Evolutionary conservation across 495 filamentous ascomycete genomes (phyloP).

Genomic region (Jackrogersella multiformis): DNA sequence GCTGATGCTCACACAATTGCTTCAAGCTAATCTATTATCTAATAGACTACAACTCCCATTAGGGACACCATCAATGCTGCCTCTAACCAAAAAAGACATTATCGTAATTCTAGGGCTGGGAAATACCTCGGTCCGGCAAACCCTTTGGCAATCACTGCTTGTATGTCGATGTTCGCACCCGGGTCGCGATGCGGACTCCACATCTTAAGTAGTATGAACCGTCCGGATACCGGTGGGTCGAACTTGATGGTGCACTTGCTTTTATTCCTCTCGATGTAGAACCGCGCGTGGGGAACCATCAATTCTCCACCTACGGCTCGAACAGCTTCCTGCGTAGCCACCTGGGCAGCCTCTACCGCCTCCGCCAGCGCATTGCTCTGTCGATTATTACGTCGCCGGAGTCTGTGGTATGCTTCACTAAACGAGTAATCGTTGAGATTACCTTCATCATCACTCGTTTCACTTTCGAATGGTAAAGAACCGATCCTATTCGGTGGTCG

Average conservation of each 20-base stretch:
- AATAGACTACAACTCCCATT: slow-evolving; percentile 9
- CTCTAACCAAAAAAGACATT: slow-evolving; percentile 29
- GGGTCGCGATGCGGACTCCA: slow-evolving; percentile 74
- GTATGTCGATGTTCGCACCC: slow-evolving; percentile 80
- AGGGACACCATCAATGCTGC: neutral
- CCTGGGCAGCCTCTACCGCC: slow-evolving; percentile 61
- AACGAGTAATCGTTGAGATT: slow-evolving; percentile 42
- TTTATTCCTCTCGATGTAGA: slow-evolving; percentile 81
- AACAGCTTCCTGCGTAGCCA: slow-evolving; percentile 64
- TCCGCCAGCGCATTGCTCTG: slow-evolving; percentile 57
- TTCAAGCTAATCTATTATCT: slow-evolving; percentile 7
- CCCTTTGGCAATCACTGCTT: slow-evolving; percentile 79
- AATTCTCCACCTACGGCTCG: slow-evolving; percentile 62
- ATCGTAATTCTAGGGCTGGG: slow-evolving; percentile 63
- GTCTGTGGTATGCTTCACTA: slow-evolving; percentile 25
- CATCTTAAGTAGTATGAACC: slow-evolving; percentile 84
- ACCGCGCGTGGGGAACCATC: slow-evolving; percentile 76
- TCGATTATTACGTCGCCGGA: slow-evolving; percentile 42
- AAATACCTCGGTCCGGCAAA: slow-evolving; percentile 86
- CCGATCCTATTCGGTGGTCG: slow-evolving; percentile 58
- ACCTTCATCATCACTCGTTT: slow-evolving; percentile 55
- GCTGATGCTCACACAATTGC: neutral
- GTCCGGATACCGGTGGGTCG: slow-evolving; percentile 84
- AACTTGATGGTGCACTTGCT: slow-evolving; percentile 88
- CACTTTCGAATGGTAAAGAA: slow-evolving; percentile 60